Evolutionary conservation across 306 rosid genomes (phyloP).

Genomic region (Betula pendula): DNA sequence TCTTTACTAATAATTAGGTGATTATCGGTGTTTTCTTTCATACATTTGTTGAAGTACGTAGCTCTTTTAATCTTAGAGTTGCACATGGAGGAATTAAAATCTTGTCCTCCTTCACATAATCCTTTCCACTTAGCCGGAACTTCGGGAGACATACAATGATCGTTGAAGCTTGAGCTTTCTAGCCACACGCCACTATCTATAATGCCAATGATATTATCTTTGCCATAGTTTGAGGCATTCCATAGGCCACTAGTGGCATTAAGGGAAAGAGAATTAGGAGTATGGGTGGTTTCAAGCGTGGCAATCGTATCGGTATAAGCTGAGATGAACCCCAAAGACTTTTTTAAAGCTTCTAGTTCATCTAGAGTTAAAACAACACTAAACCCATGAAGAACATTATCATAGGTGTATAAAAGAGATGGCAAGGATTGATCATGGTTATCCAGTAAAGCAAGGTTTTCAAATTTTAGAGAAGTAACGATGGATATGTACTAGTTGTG

Average conservation of each 20-base stretch:
- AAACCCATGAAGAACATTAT: conserved; percentile 16
- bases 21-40: too few species aligned
- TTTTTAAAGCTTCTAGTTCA: conserved; percentile 6
- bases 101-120: too few species aligned
- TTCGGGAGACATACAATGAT: background rate
- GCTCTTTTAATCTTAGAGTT: too few species aligned
- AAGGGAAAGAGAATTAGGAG: conserved; percentile 16
- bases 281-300: background rate
- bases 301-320: background rate
- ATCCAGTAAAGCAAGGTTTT: background rate
- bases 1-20: too few species aligned
- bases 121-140: too few species aligned
- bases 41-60: too few species aligned
- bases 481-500: conserved; percentile 7
- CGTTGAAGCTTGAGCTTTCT: background rate
- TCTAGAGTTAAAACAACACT: background rate
- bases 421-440: background rate
- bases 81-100: too few species aligned
- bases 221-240: background rate
- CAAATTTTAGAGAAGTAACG: background rate
- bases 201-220: background rate
- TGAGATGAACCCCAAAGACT: background rate
- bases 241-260: conserved; percentile 2
- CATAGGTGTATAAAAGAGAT: background rate
- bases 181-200: background rate